These are phyloP conservation scores for Suhomyces canberraensis DNA, from an alignment of 805 yeast species.

Conservation along the genomic window DNA sequence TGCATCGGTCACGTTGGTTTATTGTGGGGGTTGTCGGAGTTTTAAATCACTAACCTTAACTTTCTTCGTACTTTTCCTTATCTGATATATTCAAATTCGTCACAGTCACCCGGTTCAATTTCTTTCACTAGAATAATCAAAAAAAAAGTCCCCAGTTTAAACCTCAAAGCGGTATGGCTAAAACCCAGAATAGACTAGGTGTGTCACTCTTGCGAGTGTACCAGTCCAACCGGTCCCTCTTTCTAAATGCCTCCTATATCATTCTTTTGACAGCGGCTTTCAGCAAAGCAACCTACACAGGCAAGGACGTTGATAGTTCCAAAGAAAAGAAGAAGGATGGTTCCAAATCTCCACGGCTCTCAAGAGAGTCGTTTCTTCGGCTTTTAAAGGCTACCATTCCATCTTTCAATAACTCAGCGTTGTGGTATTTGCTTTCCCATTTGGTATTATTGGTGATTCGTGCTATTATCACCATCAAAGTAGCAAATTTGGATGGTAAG, in stretches of 20 bases:
- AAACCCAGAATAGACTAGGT: slow-evolving; percentile 16
- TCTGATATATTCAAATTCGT: too few species aligned
- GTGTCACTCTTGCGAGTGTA: slow-evolving; percentile 31
- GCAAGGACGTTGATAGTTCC: slow-evolving; percentile 4
- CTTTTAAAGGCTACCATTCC: slow-evolving; percentile 38
- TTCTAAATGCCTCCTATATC: slow-evolving; percentile 41
- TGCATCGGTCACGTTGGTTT: not conserved
- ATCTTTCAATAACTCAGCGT: slow-evolving; percentile 23
- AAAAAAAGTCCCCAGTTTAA: not conserved
- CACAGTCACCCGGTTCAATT: too few species aligned
- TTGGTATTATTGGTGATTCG: slow-evolving; percentile 58
- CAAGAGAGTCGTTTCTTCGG: slow-evolving; percentile 27
- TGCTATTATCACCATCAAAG: slow-evolving; percentile 72
- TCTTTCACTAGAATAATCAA: too few species aligned
- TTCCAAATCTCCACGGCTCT: slow-evolving; percentile 23
- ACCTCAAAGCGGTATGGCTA: not conserved
- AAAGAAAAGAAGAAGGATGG: slow-evolving; percentile 12
- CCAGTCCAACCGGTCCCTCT: slow-evolving; percentile 37
- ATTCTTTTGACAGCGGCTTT: slow-evolving; percentile 42
- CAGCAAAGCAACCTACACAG: slow-evolving; percentile 37
- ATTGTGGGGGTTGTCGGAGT: not conserved
- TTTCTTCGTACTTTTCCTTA: not conserved
- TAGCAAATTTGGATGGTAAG: slow-evolving; percentile 83
- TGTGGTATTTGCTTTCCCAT: slow-evolving; percentile 46
- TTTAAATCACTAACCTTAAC: not conserved